Evolutionary conservation across 495 filamentous ascomycete species (phyloP), one percentile per base, ranked within the genome.

Genomic region (Elaphomyces granulatus): DNA sequence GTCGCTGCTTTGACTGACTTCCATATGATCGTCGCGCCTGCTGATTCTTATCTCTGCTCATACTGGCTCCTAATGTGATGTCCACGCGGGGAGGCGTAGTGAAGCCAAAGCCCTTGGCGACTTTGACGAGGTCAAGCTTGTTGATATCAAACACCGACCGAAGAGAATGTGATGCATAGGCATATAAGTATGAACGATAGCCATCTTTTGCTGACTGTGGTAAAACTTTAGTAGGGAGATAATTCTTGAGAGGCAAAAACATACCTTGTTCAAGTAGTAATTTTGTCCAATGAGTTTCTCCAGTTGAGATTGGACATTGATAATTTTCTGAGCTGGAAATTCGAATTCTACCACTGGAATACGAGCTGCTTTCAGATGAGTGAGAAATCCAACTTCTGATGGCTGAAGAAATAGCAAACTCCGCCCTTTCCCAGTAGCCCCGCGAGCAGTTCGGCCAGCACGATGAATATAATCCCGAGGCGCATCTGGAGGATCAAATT

Each of bases 311-410:
- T 95, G 86, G n/a, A 96, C 81, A 48, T 94, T 90, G 38, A 85
- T 69, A 44, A 98, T 82, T 70, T 92, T 92, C 63, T 82, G 87
- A 35, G 71, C 68, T 7, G 88, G 88, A 53, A 98, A 90, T 46
- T 94, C 88, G 45, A 93, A 95, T 60, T 98, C 90, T 8, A 94
- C 83, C 2, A 98, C 80, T 0, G 90, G 90, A 0, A 96, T 85
- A 37, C 83, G 72, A 19, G 88, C 86, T 37, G 88, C 83, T 62
- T 94, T 93, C 35, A 98, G 70, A 49, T 94, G 81, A 44, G 80
- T 80, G 18, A 98, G 61, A 69, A 98, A 96, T 14, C 86, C 88
- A 15, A 94, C 72, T 59, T 98, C 90, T 21, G 75, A 78, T 1
- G 90, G 92, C 57, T 93, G 85, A 38, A 98, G 61, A 67, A 98